Evolutionary conservation across 1,284 basidiomycete species (phyloP), one percentile per base, ranked within the genome.

Genomic region (Meira nashicola): DNA sequence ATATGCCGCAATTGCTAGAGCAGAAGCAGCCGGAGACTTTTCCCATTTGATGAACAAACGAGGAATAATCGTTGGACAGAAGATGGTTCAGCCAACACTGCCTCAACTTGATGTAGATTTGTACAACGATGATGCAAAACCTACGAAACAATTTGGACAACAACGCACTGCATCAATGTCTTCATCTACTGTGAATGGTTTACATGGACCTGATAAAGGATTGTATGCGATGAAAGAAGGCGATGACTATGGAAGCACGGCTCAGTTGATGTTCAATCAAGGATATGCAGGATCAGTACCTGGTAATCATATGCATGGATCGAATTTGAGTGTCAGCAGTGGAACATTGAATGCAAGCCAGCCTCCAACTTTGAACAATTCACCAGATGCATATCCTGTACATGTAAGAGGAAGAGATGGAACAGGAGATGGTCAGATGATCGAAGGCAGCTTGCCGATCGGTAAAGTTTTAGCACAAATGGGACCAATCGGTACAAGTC

Each of bases 21-120:
- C 92, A 77, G 88, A 96, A 80, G 94, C 92, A 2, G 85, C 84
- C 68, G 89, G 91, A 64, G 89, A 92, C 78, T 93, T 83, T 80
- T 89, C 89, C 49, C 90, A 93, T 79, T 83, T 94, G 70, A 93
- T 89, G 83, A 92, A 92, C 82, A 90, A 90, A 82, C 92, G 90
- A 78, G 92, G 92, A 55, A 87, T 91, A 76, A 81, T 90, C 71
- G 83, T 90, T 56, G 86, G 83, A 17, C 84, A 88, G 65, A 88
- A 89, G n/a, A 83, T 90, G 21, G 89, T 89, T n/a, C 92, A 95
- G 79, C 93, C 93, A 0, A 98, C 93, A 1, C 84, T 97, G 49
- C 93, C 93, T n/a, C 89, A 89, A 64, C 83, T 98, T 56, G 88
- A 86, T 19, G 82, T 95, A 59, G 88, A 91, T 64, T 89, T 94